These are phyloP conservation scores for Mycena leptocephala DNA, from an alignment of 768 basidiomycete species.

Conservation along the genomic window DNA sequence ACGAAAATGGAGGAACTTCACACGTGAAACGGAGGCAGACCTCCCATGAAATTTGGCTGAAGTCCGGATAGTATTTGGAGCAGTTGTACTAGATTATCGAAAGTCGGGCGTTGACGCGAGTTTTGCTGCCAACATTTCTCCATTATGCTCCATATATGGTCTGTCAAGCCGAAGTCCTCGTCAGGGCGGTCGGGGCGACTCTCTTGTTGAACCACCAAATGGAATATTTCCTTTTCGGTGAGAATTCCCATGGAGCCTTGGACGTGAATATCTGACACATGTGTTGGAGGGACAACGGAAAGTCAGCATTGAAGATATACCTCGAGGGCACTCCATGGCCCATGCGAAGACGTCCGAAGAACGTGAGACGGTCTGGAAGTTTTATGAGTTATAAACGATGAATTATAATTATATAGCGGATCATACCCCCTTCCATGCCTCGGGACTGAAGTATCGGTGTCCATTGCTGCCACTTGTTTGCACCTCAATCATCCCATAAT, in stretches of 20 bases:
- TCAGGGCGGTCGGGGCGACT: constrained; percentile 46
- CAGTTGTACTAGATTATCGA: constrained; percentile 39
- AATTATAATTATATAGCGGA: background rate
- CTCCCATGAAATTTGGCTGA: constrained; percentile 12
- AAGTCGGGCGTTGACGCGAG: constrained; percentile 41
- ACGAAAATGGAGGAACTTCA: background rate
- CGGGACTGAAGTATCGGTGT: constrained; percentile 46
- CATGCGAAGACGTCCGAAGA: constrained; percentile 47
- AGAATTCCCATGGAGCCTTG: constrained; percentile 43
- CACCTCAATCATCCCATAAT: constrained; percentile 43
- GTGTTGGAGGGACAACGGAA: background rate
- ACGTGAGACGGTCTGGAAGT: constrained; percentile 37
- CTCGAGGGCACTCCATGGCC: constrained; percentile 46
- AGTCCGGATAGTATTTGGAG: constrained; percentile 15
- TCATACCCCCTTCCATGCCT: constrained; percentile 49
- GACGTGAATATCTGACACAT: constrained; percentile 42
- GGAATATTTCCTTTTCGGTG: constrained; percentile 43
- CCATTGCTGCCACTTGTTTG: constrained; percentile 35
- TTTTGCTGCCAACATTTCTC: constrained; percentile 44
- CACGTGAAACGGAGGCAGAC: background rate
- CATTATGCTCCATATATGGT: constrained; percentile 43
- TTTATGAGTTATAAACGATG: background rate
- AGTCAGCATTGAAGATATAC: constrained; percentile 20
- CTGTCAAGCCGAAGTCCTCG: constrained; percentile 36
- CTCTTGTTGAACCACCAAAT: constrained; percentile 42